A percentile compares a stretch with the other conserved stretches of the same genome.
These are phyloP conservation scores for Candida frijolesensis DNA, from an alignment of 1,139 yeast species.

Conservation along the genomic window DNA sequence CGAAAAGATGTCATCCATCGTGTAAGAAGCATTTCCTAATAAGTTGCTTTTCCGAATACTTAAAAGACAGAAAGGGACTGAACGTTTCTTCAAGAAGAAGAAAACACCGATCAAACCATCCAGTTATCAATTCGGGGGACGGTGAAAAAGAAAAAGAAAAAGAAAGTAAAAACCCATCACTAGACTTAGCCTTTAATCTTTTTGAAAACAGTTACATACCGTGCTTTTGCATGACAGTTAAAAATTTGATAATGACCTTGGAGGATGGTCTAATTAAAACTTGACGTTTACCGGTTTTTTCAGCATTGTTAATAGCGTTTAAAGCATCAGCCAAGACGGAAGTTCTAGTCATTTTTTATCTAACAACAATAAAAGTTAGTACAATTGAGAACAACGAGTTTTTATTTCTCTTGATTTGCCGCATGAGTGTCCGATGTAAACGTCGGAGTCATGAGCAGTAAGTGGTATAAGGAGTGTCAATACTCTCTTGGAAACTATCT, in stretches of 20 bases:
- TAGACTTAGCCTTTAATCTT: not conserved
- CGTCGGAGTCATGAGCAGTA: conserved; percentile 38
- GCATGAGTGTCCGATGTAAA: conserved; percentile 39
- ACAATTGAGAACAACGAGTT: conserved; percentile 1
- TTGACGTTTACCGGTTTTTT: conserved; percentile 99
- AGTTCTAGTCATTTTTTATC: conserved; percentile 84
- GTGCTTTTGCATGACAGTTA: conserved; percentile 97
- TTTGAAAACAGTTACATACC: conserved; percentile 16
- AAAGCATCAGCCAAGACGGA: conserved; percentile 99
- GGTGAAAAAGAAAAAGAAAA: not conserved
- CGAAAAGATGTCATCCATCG: conserved; percentile 36
- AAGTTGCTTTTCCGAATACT: conserved; percentile 83
- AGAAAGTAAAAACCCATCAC: not conserved
- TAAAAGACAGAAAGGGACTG: conserved; percentile 97
- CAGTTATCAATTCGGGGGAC: conserved; percentile 90
- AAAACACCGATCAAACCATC: conserved; percentile 82
- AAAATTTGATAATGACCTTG: conserved; percentile 95
- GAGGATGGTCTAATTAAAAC: conserved; percentile 98
- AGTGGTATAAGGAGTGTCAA: conserved; percentile 27
- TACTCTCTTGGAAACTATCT: conserved; percentile 22
- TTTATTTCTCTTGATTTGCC: conserved; percentile 20
- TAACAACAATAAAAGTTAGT: conserved; percentile 14
- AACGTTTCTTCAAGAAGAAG: conserved; percentile 15
- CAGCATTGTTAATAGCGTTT: conserved; percentile 98
- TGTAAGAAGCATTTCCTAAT: conserved; percentile 77